phyloP scores from a whole-genome alignment of 305 asterid genomes.

The Solanum hybrid region DNA sequence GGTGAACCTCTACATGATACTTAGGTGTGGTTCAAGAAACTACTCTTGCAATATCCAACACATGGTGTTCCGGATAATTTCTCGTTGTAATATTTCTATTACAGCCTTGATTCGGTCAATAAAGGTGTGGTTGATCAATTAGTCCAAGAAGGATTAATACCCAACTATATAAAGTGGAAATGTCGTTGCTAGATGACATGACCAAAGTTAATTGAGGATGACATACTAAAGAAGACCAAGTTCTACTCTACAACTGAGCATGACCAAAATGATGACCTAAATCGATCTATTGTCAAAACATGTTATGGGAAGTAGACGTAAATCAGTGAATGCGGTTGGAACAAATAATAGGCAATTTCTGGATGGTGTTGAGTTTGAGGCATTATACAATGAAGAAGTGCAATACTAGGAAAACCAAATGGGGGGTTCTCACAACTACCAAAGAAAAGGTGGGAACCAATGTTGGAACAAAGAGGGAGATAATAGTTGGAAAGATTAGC shows the following conservation, averaged over 20 bases:
- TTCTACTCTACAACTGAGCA: background rate
- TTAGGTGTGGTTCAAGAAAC: background rate
- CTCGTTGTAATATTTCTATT: background rate
- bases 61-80: background rate
- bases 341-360: background rate
- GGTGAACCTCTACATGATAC: background rate
- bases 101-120: background rate
- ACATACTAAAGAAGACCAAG: background rate
- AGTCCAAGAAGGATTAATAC: background rate
- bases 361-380: background rate
- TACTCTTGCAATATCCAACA: background rate
- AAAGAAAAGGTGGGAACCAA: no score
- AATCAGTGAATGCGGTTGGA: background rate
- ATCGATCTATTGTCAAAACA: background rate
- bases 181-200: background rate
- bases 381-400: background rate
- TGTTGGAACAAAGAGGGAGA: background rate
- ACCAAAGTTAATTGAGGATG: background rate
- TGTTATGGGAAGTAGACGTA: background rate
- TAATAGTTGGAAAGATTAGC: background rate
- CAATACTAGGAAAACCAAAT: background rate
- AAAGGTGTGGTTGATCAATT: background rate
- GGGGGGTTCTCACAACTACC: background rate
- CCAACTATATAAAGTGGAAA: background rate
- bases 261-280: background rate